Evolutionary conservation across 495 filamentous ascomycete species (phyloP).

Genomic region (Daldinia grandis): DNA sequence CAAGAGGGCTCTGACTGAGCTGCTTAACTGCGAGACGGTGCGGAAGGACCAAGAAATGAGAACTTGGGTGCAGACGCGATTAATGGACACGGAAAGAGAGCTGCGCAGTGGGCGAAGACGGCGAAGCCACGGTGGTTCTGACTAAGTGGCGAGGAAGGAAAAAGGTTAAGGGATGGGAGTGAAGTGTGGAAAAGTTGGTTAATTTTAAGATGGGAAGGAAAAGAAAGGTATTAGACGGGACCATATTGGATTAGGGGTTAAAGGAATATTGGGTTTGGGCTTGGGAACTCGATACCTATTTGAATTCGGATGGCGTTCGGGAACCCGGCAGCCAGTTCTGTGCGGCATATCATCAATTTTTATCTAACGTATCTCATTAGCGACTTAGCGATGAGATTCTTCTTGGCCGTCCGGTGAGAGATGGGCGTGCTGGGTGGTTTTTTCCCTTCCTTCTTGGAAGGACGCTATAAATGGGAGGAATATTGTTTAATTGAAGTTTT

Average conservation of each 20-base stretch:
- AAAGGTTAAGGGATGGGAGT: not conserved
- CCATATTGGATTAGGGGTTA: not conserved
- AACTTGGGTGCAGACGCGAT: conserved; percentile 67
- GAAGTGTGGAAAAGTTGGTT: conserved; percentile 10
- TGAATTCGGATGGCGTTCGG: conserved; percentile 33
- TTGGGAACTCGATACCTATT: conserved; percentile 40
- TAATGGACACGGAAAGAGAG: conserved; percentile 72
- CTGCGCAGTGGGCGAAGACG: conserved; percentile 57
- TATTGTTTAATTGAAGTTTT: not conserved
- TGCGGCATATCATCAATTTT: not conserved
- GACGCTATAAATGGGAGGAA: not conserved
- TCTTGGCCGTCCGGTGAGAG: not conserved
- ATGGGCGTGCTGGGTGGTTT: not conserved
- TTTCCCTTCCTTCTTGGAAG: not conserved
- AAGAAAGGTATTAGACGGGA: conserved; percentile 22
- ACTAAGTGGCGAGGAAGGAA: conserved; percentile 11
- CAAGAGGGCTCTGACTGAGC: conserved; percentile 70
- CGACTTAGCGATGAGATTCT: not conserved
- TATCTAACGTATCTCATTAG: not conserved
- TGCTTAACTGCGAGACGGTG: conserved; percentile 69
- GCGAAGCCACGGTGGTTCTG: conserved; percentile 47
- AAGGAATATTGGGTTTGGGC: conserved; percentile 5
- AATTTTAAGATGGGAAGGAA: conserved; percentile 16
- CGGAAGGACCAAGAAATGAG: conserved; percentile 63
- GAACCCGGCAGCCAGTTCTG: not conserved